Base-by-base conservation (phyloP, 2,329 filamentous ascomycete species). In the Acrodontium crateriforme region DNA sequence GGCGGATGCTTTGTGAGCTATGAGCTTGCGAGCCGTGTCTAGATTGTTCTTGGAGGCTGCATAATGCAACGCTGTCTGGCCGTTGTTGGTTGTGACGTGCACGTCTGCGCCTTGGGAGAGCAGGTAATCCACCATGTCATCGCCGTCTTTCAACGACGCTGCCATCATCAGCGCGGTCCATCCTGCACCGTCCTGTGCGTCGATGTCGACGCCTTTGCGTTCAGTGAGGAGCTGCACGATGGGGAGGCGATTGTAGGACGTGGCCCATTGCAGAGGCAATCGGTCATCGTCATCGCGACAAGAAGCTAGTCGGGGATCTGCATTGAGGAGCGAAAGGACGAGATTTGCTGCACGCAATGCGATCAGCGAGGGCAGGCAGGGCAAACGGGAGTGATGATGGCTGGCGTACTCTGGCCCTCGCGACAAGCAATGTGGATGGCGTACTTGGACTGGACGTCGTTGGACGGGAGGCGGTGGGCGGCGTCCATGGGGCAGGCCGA, bases 211-310 rank as follows among this genome's bases (percentile, higher is more conserved):
- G 34, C 65, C 65, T 44, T 75, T 75, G 36, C 65, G 63, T 31
- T 79, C 67, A 2, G 78, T 67, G 3, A 95, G 63, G 12, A 87
- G 52, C 27, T 78, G 64, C 11, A 81, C 74, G 34, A 94, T 83
- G 14, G 75, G 69, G 5, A 77, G 57, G 41, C 74, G 76, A 51
- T 89, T 91, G 54, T 80, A 78, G 13, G 85, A 89, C 2, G 74
- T 72, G 0, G 89, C 87, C 89, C 89, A 98, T 63, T 98, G 89
- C 32, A 95, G 74, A 2, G 89, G 77, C 19, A 93, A 70, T 24
- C 89, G 80, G 10, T 83, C 82, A 53, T 98, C 89, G 26, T 81
- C 77, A 47, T 98, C 89, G 46, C 61, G 63, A 45, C 74, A 72
- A 32, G 60, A 65, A 15, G 81, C 75, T 20, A 91, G 69, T 46